Evolutionary conservation across 2,329 filamentous ascomycete genomes (phyloP).

Genomic region (Xylogone sp.): DNA sequence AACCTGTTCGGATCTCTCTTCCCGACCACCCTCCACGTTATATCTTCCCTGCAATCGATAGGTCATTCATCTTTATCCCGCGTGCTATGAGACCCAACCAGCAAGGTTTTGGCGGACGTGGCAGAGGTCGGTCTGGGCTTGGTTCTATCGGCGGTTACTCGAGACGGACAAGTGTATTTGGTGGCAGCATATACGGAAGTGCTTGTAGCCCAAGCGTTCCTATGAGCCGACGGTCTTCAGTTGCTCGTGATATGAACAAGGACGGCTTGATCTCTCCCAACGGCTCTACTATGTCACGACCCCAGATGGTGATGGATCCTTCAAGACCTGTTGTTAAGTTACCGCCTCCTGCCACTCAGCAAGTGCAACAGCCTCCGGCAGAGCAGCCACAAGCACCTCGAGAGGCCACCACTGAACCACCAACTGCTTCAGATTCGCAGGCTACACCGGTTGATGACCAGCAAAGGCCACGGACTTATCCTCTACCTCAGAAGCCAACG

Average conservation of each 20-base stretch:
- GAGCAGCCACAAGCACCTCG: slow-evolving; percentile 26
- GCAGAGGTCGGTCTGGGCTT: slow-evolving; percentile 69
- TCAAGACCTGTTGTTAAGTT: slow-evolving; percentile 76
- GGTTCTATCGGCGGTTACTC: slow-evolving; percentile 65
- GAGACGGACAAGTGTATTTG: slow-evolving; percentile 80
- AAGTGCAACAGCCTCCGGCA: slow-evolving; percentile 18
- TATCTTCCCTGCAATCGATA: slow-evolving; percentile 83
- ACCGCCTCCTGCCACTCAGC: slow-evolving; percentile 53
- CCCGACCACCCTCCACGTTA: slow-evolving; percentile 77
- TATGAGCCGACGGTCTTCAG: slow-evolving; percentile 84
- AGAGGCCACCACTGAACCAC: slow-evolving; percentile 16
- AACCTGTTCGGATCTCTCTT: slow-evolving; percentile 90
- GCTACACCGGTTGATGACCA: slow-evolving; percentile 42
- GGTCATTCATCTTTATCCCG: slow-evolving; percentile 98
- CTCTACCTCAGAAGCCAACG: slow-evolving; percentile 53
- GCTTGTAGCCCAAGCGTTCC: slow-evolving; percentile 81
- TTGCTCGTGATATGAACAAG: slow-evolving; percentile 62
- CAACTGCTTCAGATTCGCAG: slow-evolving; percentile 2
- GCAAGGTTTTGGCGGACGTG: slow-evolving; percentile 64
- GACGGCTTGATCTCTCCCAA: slow-evolving; percentile 78
- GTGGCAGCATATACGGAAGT: slow-evolving; percentile 67
- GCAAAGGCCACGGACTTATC: slow-evolving; percentile 47
- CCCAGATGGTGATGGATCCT: slow-evolving; percentile 56
- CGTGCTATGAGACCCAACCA: slow-evolving; percentile 90
- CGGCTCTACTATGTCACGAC: slow-evolving; percentile 70